Evolutionary conservation across 768 basidiomycete genomes (phyloP).

Genomic region (Hydnomerulius pinastri): DNA sequence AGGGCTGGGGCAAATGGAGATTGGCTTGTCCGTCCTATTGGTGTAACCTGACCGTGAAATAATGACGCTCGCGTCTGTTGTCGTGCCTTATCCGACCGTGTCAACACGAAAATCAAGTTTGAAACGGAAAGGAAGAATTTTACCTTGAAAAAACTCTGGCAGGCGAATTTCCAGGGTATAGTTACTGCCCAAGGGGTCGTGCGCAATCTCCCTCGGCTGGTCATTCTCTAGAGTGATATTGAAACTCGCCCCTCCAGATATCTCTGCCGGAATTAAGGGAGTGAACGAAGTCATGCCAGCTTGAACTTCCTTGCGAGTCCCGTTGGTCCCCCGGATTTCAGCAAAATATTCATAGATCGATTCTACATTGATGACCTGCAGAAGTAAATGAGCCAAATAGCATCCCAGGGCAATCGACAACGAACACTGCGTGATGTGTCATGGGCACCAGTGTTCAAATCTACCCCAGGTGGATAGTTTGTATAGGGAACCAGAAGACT

Average conservation of each 20-base stretch:
- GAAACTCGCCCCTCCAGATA: neutral
- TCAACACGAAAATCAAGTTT: too few relatives aligned
- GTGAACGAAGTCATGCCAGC: conserved; percentile 3
- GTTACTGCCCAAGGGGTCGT: conserved; percentile 1
- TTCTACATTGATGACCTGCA: too few relatives aligned
- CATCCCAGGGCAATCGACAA: too few relatives aligned
- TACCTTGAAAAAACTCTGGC: neutral
- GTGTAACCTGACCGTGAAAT: conserved; percentile 2
- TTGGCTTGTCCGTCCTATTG: conserved; percentile 4
- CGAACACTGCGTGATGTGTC: too few relatives aligned
- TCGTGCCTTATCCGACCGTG: neutral
- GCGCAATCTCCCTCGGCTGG: neutral
- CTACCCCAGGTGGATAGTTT: conserved; percentile 18
- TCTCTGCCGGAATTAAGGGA: neutral
- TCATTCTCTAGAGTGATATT: neutral
- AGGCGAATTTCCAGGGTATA: conserved; percentile 5
- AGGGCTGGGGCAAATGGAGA: neutral
- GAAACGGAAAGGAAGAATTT: too few relatives aligned
- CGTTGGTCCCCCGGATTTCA: too few relatives aligned
- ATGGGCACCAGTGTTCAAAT: too few relatives aligned
- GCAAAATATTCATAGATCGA: too few relatives aligned
- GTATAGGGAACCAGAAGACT: conserved; percentile 20
- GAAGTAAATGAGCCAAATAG: too few relatives aligned
- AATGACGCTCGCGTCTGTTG: neutral
- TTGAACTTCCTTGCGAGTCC: neutral